Percentiles rank a stretch among this genome's conserved stretches.
Conservation (phyloP, 2,329 filamentous ascomycete genomes). For the Curvularia spicifera region DNA sequence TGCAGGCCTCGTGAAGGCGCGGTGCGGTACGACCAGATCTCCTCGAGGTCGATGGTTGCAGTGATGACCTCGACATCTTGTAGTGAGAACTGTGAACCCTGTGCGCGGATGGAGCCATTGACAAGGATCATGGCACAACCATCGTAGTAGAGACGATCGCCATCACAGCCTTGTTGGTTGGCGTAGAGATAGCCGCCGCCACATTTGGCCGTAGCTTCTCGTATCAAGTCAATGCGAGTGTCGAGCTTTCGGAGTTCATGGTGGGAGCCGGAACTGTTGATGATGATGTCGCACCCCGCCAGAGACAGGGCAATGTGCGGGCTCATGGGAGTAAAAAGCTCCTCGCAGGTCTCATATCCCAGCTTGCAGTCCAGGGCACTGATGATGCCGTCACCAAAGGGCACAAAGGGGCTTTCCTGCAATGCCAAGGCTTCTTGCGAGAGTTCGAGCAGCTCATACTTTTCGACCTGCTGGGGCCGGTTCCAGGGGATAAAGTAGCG, state of each 20-base stretch:
- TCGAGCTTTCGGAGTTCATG: conserved; percentile 71
- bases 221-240: conserved; percentile 68
- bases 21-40: conserved; percentile 69
- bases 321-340: conserved; percentile 12
- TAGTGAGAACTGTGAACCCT: conserved; percentile 70
- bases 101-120: conserved; percentile 68
- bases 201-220: conserved; percentile 66
- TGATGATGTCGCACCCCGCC: conserved; percentile 63
- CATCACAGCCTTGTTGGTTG: conserved; percentile 63
- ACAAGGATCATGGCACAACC: conserved; percentile 68
- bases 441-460: conserved; percentile 61
- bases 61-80: conserved; percentile 61
- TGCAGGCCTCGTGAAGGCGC: conserved; percentile 64
- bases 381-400: conserved; percentile 73
- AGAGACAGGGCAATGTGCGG: conserved; percentile 9
- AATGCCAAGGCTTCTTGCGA: conserved; percentile 60
- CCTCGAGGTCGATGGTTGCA: conserved; percentile 67
- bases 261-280: conserved; percentile 64
- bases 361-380: conserved; percentile 60
- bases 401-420: conserved; percentile 62
- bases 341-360: conserved; percentile 15
- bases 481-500: conserved; percentile 47
- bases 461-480: conserved; percentile 60
- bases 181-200: conserved; percentile 61
- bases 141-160: conserved; percentile 43